These are phyloP conservation scores for Candida anglica DNA, from an alignment of 805 yeast species.

Conservation along the genomic window DNA sequence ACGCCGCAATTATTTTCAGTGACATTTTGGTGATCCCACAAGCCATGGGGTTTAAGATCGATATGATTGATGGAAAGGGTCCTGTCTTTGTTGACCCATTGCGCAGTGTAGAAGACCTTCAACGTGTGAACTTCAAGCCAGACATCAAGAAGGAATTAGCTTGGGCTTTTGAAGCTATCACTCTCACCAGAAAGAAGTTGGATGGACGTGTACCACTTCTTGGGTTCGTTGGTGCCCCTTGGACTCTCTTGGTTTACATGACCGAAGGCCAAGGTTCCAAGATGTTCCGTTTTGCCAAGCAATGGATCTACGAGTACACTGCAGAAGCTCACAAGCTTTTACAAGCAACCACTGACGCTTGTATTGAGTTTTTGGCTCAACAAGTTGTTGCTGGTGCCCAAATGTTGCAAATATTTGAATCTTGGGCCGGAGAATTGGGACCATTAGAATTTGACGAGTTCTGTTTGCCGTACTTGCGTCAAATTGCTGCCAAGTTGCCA, in stretches of 20 bases:
- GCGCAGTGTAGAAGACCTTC: constrained; percentile 66
- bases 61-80: constrained; percentile 92
- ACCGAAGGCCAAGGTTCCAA: constrained; percentile 96
- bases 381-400: constrained; percentile 98
- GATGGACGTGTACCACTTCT: constrained; percentile 89
- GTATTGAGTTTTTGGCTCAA: constrained; percentile 86
- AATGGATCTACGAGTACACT: constrained; percentile 85
- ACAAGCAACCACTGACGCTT: constrained; percentile 78
- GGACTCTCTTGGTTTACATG: constrained; percentile 97
- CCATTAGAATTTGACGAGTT: constrained; percentile 86
- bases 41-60: constrained; percentile 95
- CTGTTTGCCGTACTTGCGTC: constrained; percentile 80
- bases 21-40: constrained; percentile 96
- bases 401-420: constrained; percentile 93
- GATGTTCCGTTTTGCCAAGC: constrained; percentile 84
- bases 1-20: constrained; percentile 95
- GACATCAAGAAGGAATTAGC: constrained; percentile 75
- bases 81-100: constrained; percentile 90
- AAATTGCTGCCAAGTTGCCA: constrained; percentile 70
- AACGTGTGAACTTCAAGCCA: constrained; percentile 54
- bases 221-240: constrained; percentile 97
- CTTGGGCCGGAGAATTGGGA: constrained; percentile 97
- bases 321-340: constrained; percentile 66
- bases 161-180: constrained; percentile 95
- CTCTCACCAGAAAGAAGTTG: constrained; percentile 80